Conservation (phyloP, 2,329 filamentous ascomycete genomes). For the Thielaviopsis musarum region DNA sequence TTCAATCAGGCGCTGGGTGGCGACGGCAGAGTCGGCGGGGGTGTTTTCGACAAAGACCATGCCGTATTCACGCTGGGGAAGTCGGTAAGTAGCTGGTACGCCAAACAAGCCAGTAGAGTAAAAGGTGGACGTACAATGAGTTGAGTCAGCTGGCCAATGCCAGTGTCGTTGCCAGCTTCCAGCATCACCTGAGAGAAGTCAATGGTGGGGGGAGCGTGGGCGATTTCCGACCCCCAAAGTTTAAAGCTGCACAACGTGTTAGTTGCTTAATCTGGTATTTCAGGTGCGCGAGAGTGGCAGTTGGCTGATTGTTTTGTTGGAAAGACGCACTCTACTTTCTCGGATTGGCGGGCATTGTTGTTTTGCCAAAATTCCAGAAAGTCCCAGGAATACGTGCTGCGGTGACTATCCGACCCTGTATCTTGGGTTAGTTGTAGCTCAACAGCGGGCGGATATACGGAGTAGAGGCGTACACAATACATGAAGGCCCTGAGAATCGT, state of each 20-base stretch:
- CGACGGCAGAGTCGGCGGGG: constrained; percentile 45
- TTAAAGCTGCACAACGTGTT: constrained; percentile 7
- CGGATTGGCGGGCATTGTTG: constrained; percentile 18
- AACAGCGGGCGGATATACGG: too few relatives aligned
- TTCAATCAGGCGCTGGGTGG: constrained; percentile 59
- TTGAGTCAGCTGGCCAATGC: constrained; percentile 44
- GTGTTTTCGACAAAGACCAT: constrained; percentile 62
- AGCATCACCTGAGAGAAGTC: constrained; percentile 43
- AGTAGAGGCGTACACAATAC: constrained; percentile 20
- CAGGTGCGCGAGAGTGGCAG: neutral
- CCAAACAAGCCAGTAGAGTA: neutral
- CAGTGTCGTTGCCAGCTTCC: constrained; percentile 27
- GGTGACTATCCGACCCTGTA: constrained; percentile 51
- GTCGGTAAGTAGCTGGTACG: neutral
- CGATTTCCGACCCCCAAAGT: constrained; percentile 21
- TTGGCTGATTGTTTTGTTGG: neutral
- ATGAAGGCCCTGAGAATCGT: constrained; percentile 18
- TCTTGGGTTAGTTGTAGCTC: constrained; percentile 6
- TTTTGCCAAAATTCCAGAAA: constrained; percentile 38
- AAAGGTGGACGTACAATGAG: constrained; percentile 39
- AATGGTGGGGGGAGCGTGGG: constrained; percentile 37
- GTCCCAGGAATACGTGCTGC: constrained; percentile 47
- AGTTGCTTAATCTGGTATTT: neutral
- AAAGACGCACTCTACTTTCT: constrained; percentile 20
- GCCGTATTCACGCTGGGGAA: constrained; percentile 45